Evolutionary conservation across 1,139 yeast species (phyloP), one percentile per base, ranked within the genome.

Genomic region (Scheffersomyces insectosa): DNA sequence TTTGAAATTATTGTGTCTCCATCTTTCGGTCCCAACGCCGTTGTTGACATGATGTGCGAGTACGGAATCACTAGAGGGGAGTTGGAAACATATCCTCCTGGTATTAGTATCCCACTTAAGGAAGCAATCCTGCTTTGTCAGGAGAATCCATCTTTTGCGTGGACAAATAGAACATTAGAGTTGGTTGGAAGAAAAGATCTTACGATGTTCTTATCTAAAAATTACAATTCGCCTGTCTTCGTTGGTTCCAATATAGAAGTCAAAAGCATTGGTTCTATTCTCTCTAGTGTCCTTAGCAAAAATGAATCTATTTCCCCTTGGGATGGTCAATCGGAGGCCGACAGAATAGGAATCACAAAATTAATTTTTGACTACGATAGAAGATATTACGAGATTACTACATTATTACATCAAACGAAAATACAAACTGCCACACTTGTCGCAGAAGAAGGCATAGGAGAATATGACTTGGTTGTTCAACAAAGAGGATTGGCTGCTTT

Each of bases 321-420:
- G 87, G 87, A 82, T 65, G 84, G 79, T 7, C 83, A 80, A 45
- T 71, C 82, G 2, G 90, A 85, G 56, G 80, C 84, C 12, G 89
- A 84, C 48, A 67, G 85, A 46, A 71, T 82, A 37, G 77, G 77
- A 33, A 75, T 86, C n/a, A 83, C 93, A 0, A 79, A 80, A 50
- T 63, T 87, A 15, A 83, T 91, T 1, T 91, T 89, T 59, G 83
- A 85, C 14, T 75, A 79, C 35, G 98, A 91, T 59, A 68, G 96
- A 43, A 72, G 98, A 42, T 86, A 86, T 57, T 83, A 80, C 52
- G 96, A 91, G 54, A 85, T 87, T 11, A 80, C 88, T 0, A 77
- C 81, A 13, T 62, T 88, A 29, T 64, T 89, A 28, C 95, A 86
- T 56, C 83, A 88, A 14, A 83, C 91, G 0, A 78, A 79, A 47